A percentile compares a stretch with the other conserved stretches of the same genome.
Conservation (phyloP, 2,329 filamentous ascomycete genomes). For the Tolypocladium inflatum region DNA sequence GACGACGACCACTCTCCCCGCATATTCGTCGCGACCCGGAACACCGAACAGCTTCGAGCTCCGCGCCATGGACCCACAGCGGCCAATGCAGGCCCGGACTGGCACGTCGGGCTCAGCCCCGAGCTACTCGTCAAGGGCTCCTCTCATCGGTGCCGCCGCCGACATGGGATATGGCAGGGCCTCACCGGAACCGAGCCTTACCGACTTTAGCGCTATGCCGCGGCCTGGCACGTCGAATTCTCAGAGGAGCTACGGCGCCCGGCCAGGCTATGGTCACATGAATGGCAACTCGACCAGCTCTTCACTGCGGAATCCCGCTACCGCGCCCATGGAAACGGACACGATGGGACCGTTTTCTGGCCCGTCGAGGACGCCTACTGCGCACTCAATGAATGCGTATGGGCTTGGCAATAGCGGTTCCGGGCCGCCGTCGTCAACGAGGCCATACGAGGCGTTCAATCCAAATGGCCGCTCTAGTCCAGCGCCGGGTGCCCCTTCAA, state of each 20-base stretch:
- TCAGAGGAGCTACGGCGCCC: slow-evolving; percentile 19
- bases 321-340: slow-evolving; percentile 15
- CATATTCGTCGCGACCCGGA: slow-evolving; percentile 50
- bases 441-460: slow-evolving; percentile 19
- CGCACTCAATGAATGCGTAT: not conserved
- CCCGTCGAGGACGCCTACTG: slow-evolving; percentile 20
- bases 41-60: slow-evolving; percentile 46
- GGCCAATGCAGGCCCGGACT: slow-evolving; percentile 34
- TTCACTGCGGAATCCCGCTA: slow-evolving; percentile 11
- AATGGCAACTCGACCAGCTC: slow-evolving; percentile 7
- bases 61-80: slow-evolving; percentile 41
- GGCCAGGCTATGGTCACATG: slow-evolving; percentile 7
- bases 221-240: slow-evolving; percentile 26
- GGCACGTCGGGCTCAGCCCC: slow-evolving; percentile 46
- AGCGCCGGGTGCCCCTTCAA: slow-evolving; percentile 18
- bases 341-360: slow-evolving; percentile 21
- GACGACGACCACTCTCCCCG: slow-evolving; percentile 51
- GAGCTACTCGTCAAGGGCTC: slow-evolving; percentile 56
- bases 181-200: slow-evolving; percentile 25
- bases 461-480: slow-evolving; percentile 22
- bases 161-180: slow-evolving; percentile 46
- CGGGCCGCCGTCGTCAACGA: slow-evolving; percentile 7
- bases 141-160: slow-evolving; percentile 49
- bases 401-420: slow-evolving; percentile 20
- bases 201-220: slow-evolving; percentile 14